Conservation (phyloP, 2,329 filamentous ascomycete genomes). For the Ceratocystis papillata region DNA sequence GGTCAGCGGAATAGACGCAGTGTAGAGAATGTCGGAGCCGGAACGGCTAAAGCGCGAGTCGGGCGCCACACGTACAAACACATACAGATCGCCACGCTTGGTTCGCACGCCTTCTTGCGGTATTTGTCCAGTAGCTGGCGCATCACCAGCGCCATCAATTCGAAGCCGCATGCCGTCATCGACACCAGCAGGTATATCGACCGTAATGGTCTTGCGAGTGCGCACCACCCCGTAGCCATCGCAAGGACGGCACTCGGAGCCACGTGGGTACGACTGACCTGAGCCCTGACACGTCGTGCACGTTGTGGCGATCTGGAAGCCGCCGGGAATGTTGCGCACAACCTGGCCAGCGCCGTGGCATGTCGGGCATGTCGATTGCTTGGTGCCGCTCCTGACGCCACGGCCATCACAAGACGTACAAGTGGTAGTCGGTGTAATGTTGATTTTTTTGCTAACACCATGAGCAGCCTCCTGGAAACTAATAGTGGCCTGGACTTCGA, state of each 20-base stretch:
- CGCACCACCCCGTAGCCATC: conserved; percentile 72
- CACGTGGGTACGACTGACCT: conserved; percentile 64
- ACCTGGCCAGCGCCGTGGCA: conserved; percentile 81
- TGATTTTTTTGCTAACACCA: conserved; percentile 78
- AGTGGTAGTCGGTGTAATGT: conserved; percentile 66
- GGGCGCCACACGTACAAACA: conserved; percentile 77
- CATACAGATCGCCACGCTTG: conserved; percentile 79
- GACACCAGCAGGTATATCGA: conserved; percentile 90
- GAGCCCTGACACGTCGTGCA: conserved; percentile 72
- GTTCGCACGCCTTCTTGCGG: conserved; percentile 48
- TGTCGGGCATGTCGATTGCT: conserved; percentile 59
- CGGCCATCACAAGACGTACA: conserved; percentile 76
- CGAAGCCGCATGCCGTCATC: conserved; percentile 92
- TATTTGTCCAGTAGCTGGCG: conserved; percentile 62
- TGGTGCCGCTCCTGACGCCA: conserved; percentile 71
- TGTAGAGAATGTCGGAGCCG: conserved; percentile 86
- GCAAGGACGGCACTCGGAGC: conserved; percentile 71
- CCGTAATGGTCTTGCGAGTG: conserved; percentile 69
- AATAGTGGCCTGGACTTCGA: conserved; percentile 86
- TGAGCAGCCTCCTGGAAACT: conserved; percentile 95
- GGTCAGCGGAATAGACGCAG: conserved; percentile 79
- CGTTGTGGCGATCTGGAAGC: conserved; percentile 91
- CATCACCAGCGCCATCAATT: conserved; percentile 77
- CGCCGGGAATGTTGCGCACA: conserved; percentile 80
- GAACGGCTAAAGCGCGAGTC: conserved; percentile 81